A percentile compares a stretch with the other conserved stretches of the same genome.
Conservation (phyloP, 805 yeast genomes). For the Cyberlindnera misumaiensis region DNA sequence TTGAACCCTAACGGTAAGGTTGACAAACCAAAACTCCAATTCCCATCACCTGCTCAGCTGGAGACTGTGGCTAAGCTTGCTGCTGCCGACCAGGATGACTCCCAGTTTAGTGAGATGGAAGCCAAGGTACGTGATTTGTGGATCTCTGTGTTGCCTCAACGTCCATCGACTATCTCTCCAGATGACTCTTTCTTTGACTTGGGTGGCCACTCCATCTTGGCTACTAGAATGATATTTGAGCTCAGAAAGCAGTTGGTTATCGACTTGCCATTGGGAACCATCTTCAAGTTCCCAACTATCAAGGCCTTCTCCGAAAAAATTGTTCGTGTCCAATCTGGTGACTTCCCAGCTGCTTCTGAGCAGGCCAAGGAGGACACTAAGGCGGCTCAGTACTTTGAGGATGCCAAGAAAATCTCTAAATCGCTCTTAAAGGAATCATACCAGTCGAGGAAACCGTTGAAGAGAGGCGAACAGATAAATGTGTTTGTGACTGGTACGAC, state of each 20-base stretch:
- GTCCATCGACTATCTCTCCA: constrained; percentile 70
- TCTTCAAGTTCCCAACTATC: constrained; percentile 86
- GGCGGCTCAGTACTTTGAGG: constrained; percentile 52
- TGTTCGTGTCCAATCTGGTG: constrained; percentile 46
- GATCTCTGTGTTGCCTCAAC: constrained; percentile 77
- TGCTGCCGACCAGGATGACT: constrained; percentile 35
- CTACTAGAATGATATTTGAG: constrained; percentile 94
- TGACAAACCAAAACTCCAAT: constrained; percentile 94
- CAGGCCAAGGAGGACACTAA: constrained; percentile 26
- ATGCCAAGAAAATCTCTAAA: constrained; percentile 52
- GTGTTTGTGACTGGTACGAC: constrained; percentile 94
- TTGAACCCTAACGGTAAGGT: constrained; percentile 97
- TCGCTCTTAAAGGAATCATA: constrained; percentile 37
- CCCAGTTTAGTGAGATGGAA: constrained; percentile 59
- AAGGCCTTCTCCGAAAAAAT: constrained; percentile 71
- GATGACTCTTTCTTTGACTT: constrained; percentile 91
- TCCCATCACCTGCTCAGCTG: constrained; percentile 86
- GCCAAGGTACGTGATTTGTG: constrained; percentile 71
- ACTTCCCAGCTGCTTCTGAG: constrained; percentile 36
- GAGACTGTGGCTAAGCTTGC: constrained; percentile 59
- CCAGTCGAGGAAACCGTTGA: constrained; percentile 33
- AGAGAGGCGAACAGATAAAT: constrained; percentile 35
- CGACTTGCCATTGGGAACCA: constrained; percentile 83
- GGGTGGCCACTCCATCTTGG: constrained; percentile 97
- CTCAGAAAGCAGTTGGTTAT: constrained; percentile 70